Percentiles rank a stretch among this genome's conserved stretches.
These are phyloP conservation scores for Nemophila menziesii DNA, from an alignment of 257 asterid genomes.

Conservation along the genomic window DNA sequence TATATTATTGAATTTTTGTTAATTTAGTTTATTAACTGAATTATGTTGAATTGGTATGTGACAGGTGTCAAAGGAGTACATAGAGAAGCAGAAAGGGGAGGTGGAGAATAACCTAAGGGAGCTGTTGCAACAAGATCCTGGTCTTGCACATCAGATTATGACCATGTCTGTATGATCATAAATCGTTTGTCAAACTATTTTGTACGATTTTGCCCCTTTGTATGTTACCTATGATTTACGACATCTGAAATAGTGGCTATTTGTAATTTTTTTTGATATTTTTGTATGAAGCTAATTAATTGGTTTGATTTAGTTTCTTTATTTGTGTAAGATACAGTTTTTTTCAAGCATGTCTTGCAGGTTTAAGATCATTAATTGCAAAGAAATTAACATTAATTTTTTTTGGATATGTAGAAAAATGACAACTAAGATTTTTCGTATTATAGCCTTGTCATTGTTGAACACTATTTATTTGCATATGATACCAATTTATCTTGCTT, in stretches of 20 bases:
- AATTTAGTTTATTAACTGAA: neutral
- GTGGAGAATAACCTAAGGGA: slow-evolving; percentile 69
- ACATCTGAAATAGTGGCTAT: neutral
- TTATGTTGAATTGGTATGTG: slow-evolving; percentile 9
- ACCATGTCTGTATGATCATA: slow-evolving; percentile 52
- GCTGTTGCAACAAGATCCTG: slow-evolving; percentile 84
- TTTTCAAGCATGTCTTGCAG: too few species aligned
- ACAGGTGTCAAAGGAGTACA: slow-evolving; percentile 78
- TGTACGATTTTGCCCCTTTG: neutral
- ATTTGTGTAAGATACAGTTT: too few species aligned
- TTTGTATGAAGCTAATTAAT: too few species aligned
- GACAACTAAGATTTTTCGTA: too few species aligned
- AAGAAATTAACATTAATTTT: too few species aligned
- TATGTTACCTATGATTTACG: neutral
- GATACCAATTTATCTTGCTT: too few species aligned
- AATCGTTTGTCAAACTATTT: neutral
- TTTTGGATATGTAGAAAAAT: too few species aligned
- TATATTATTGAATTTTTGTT: neutral
- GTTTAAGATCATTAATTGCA: too few species aligned
- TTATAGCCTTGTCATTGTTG: too few species aligned
- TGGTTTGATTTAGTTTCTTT: too few species aligned
- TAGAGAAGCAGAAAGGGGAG: slow-evolving; percentile 75
- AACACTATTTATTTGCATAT: too few species aligned
- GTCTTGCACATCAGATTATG: slow-evolving; percentile 92
- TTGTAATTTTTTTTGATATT: too few species aligned